Base-by-base conservation (phyloP, 1,139 yeast species). In the Candida sojae region DNA sequence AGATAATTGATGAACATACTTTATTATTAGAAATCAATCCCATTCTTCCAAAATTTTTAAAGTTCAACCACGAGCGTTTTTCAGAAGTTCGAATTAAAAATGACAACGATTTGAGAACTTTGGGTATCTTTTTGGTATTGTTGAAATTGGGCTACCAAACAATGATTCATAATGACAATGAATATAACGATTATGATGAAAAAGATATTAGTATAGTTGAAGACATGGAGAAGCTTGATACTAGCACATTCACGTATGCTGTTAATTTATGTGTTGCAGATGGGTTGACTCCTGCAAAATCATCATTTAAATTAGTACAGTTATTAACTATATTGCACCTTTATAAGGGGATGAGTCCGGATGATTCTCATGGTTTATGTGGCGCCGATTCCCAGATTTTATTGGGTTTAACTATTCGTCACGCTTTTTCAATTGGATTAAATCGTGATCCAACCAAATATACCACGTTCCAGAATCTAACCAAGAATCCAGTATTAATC, bases 351-450 rank as follows among this genome's bases (percentile, higher is more conserved):
- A 70, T 73, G 8, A 66, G 71, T 6, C 79, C 80, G 1, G 70
- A 70, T 52, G 79, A 75, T 55, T 66, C 75, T 50, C 74, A 69
- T 53, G 80, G 80, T 1, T 60, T 75, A 26, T 71, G 78, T 37
- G 75, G 76, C 5, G 66, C 74, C 0, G 79, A 75, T 52, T 66
- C 74, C 9, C 75, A 72, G 45, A 61, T 72, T 9, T 60, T 73
- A 30, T 64, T 74, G 47, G 78, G 79, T 0, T 61, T 66, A 1
- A 67, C 70, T 11, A 59, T 73, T 17, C 63, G 66, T 30, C 80
- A 75, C 52, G 78, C 80, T 0, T 52, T 71, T 42, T 63, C 77
- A 5, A 73, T 74, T 45, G 80, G 80, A 0, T 61, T 75, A 43
- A 70, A 75, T 52, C 60, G 80, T 11, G 80, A 75, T 50, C 80